These are phyloP conservation scores for Aureobasidium sp. DNA, from an alignment of 2,329 filamentous ascomycete species.

Conservation along the genomic window DNA sequence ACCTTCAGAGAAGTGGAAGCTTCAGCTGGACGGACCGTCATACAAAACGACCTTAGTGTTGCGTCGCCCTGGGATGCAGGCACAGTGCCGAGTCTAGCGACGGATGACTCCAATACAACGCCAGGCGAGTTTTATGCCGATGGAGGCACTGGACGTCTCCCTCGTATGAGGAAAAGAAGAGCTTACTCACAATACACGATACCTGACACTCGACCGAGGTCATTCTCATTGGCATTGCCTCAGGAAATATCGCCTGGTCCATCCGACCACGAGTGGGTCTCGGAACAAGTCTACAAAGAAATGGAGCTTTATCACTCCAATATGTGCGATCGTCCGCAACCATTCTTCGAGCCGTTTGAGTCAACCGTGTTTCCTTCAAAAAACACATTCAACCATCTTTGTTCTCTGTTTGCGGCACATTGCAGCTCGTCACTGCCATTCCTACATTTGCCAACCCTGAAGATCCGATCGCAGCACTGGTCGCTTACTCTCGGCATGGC, in stretches of 20 bases:
- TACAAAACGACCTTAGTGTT: too few species aligned
- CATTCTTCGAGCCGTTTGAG: background rate
- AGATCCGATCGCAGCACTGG: constrained; percentile 6
- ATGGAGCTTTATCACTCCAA: background rate
- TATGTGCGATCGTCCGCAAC: background rate
- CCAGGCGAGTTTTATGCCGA: background rate
- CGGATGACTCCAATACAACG: background rate
- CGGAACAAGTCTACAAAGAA: background rate
- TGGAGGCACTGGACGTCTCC: background rate
- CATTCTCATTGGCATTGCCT: background rate
- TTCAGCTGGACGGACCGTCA: background rate
- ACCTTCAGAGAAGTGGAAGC: background rate
- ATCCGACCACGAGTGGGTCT: background rate
- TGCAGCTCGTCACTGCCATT: background rate
- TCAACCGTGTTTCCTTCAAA: background rate
- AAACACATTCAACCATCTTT: background rate
- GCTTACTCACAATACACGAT: background rate
- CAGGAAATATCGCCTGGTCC: background rate
- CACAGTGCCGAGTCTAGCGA: background rate
- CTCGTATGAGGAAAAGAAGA: background rate
- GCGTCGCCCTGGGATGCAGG: background rate
- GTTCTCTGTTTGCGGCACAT: background rate
- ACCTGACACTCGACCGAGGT: background rate
- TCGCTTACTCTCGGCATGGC: constrained; percentile 25
- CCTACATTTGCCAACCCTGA: background rate